Percentiles rank a stretch among this genome's conserved stretches.
These are phyloP conservation scores for barrel medic (Medicago truncatula) DNA, from an alignment of 306 rosid genomes.

Conservation along the genomic window DNA sequence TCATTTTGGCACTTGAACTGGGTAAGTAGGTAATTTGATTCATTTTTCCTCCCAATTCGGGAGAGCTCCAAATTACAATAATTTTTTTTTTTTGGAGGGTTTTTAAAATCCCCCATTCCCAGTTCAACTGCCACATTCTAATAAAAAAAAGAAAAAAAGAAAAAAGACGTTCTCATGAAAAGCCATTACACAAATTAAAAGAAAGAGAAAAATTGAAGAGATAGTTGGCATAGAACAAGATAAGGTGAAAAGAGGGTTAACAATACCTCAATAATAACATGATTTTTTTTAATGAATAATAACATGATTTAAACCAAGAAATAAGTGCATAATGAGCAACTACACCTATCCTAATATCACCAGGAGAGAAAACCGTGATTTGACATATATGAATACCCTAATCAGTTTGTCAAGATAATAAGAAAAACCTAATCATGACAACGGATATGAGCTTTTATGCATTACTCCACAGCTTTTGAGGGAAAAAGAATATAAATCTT, in stretches of 20 bases:
- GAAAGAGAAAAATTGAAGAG: neutral
- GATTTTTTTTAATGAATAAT: too few relatives aligned
- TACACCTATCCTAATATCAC: neutral
- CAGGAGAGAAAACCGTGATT: neutral
- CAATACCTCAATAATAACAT: neutral
- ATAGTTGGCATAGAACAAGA: neutral
- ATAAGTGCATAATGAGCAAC: neutral
- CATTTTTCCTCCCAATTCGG: too few relatives aligned
- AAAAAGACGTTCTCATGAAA: neutral
- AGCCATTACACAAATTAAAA: neutral
- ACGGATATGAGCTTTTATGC: neutral
- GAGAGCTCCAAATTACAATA: too few relatives aligned
- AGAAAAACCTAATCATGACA: neutral
- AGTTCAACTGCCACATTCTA: neutral
- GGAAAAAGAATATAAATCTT: conserved; percentile 5
- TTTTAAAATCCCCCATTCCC: neutral
- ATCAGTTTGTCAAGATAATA: too few relatives aligned
- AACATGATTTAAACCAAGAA: neutral
- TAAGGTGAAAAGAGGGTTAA: neutral
- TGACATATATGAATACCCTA: neutral
- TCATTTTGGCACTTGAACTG: too few relatives aligned
- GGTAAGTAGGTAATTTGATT: too few relatives aligned
- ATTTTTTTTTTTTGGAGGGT: too few relatives aligned
- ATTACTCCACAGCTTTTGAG: neutral
- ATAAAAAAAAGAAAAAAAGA: too few relatives aligned